phyloP scores from a whole-genome alignment of 2,329 filamentous ascomycete genomes.

The Talaromyces sp. region DNA sequence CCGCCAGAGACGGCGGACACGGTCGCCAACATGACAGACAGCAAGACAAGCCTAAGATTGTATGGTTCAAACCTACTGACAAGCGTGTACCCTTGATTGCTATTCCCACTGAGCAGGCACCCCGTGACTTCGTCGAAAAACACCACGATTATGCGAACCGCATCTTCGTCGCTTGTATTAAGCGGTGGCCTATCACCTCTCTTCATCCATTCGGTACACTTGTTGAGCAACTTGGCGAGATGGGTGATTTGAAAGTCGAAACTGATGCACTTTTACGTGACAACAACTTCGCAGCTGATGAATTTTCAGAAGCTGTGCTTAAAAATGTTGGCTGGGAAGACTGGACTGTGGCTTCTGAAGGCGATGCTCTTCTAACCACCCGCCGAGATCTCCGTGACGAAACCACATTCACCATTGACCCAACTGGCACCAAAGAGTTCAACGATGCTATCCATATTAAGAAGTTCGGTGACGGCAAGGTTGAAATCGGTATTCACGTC shows the following conservation, averaged over 20 bases:
- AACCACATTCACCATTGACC: slow-evolving; percentile 86
- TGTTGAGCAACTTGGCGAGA: slow-evolving; percentile 92
- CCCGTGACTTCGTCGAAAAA: slow-evolving; percentile 96
- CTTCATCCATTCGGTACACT: slow-evolving; percentile 97
- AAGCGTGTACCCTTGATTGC: slow-evolving; percentile 98
- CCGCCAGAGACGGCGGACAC: slow-evolving; percentile 76
- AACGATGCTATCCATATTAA: slow-evolving; percentile 94
- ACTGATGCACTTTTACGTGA: slow-evolving; percentile 94
- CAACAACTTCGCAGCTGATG: slow-evolving; percentile 97
- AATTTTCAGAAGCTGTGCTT: slow-evolving; percentile 93
- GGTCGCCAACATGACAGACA: slow-evolving; percentile 74
- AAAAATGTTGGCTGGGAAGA: slow-evolving; percentile 90
- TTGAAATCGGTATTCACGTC: slow-evolving; percentile 94
- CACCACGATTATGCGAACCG: slow-evolving; percentile 96
- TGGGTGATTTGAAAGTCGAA: slow-evolving; percentile 96
- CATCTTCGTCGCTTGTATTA: slow-evolving; percentile 98
- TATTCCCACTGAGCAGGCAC: slow-evolving; percentile 96
- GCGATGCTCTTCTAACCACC: slow-evolving; percentile 66
- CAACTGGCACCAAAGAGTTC: slow-evolving; percentile 80
- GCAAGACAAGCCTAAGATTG: slow-evolving; percentile 98
- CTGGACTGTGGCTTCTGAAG: slow-evolving; percentile 82
- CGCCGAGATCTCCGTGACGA: slow-evolving; percentile 90
- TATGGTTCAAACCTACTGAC: slow-evolving; percentile 99
- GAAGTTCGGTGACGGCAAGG: slow-evolving; percentile 73
- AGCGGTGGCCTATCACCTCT: slow-evolving; percentile 99